Evolutionary conservation across 148 eudicot species (phyloP).

Genomic region (Rhododendron ferrugineum): DNA sequence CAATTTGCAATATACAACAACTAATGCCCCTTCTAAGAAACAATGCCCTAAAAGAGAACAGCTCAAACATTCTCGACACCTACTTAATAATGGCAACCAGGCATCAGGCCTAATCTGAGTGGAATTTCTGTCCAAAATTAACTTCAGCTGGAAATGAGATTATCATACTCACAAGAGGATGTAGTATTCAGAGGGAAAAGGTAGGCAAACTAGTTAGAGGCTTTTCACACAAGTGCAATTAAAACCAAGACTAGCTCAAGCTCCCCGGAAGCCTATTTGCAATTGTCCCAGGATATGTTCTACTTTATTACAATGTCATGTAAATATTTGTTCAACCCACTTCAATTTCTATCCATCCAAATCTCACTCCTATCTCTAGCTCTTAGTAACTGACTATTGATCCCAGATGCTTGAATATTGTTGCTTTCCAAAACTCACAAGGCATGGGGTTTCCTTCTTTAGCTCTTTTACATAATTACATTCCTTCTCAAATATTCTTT

Average conservation of each 20-base stretch:
- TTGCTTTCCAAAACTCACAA: background rate
- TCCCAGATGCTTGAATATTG: background rate
- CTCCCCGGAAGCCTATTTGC: background rate
- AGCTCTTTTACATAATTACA: background rate
- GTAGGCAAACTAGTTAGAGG: background rate
- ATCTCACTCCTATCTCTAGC: background rate
- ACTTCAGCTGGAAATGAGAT: background rate
- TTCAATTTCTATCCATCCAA: background rate
- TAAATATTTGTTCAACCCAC: background rate
- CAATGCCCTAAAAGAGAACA: background rate
- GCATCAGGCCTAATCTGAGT: background rate
- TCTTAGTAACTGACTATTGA: background rate
- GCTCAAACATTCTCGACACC: background rate
- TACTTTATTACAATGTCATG: background rate
- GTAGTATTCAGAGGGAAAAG: background rate
- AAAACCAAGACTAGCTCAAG: background rate
- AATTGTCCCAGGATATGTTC: background rate
- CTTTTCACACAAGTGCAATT: background rate
- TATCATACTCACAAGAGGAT: background rate
- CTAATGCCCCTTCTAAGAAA: background rate
- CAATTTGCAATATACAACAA: background rate
- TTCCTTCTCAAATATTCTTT: background rate
- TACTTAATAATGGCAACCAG: background rate
- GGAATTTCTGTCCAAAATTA: background rate
- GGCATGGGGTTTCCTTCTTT: background rate